Percentiles rank a stretch among this genome's conserved stretches.
phyloP scores from a whole-genome alignment of 805 yeast genomes.

The Debaryomyces maramus region DNA sequence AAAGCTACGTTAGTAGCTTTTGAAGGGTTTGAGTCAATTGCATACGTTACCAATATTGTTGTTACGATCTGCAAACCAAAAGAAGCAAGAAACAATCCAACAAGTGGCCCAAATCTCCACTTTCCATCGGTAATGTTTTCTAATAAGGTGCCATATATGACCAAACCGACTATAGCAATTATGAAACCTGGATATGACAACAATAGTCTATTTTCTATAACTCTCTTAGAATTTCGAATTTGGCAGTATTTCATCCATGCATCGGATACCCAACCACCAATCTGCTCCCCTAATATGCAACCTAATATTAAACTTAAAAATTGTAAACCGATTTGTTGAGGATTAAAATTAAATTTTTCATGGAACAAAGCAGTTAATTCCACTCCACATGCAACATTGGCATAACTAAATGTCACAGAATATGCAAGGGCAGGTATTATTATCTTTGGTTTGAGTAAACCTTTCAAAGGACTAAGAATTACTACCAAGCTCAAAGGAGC shows the following conservation, averaged over 20 bases:
- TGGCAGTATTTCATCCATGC: slow-evolving; percentile 17
- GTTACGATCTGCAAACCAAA: slow-evolving; percentile 24
- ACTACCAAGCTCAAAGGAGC: slow-evolving; percentile 5
- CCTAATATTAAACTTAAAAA: slow-evolving; percentile 23
- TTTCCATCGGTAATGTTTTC: slow-evolving; percentile 8
- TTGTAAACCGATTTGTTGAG: slow-evolving; percentile 26
- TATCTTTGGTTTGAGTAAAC: slow-evolving; percentile 9
- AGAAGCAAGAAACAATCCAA: slow-evolving; percentile 22
- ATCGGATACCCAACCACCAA: slow-evolving; percentile 25
- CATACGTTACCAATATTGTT: slow-evolving; percentile 21
- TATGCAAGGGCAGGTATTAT: slow-evolving; percentile 17
- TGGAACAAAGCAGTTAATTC: slow-evolving; percentile 22
- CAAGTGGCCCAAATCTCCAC: slow-evolving; percentile 21
- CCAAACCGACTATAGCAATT: slow-evolving; percentile 18
- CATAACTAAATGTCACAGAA: slow-evolving; percentile 21
- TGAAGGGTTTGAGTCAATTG: slow-evolving; percentile 17
- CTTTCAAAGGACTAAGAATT: slow-evolving; percentile 11
- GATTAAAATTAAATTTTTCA: slow-evolving; percentile 16
- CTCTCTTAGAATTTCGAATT: slow-evolving; percentile 1
- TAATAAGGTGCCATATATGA: slow-evolving; percentile 20
- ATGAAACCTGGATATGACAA: slow-evolving; percentile 21
- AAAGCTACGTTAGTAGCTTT: slow-evolving; percentile 20
- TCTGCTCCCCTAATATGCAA: slow-evolving; percentile 20
- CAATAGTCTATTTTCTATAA: slow-evolving; percentile 20
- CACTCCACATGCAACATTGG: slow-evolving; percentile 22